Percentiles rank a stretch among this genome's conserved stretches.
Conservation (phyloP, 805 yeast species). For the Candida schatavii region DNA sequence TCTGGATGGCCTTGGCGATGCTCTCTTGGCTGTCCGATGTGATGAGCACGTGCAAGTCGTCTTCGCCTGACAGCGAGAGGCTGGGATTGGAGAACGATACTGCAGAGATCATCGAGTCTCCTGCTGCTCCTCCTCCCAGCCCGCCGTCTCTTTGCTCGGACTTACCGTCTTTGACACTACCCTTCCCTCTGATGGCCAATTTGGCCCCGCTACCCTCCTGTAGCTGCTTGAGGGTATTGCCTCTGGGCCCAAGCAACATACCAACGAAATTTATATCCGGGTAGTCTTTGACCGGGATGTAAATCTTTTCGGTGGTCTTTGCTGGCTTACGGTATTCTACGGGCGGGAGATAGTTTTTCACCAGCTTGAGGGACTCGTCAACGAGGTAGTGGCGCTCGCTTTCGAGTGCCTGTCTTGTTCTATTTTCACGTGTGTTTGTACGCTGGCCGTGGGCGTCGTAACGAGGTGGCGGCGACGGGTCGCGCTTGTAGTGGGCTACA, state of each 20-base stretch:
- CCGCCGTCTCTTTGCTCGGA: slow-evolving; percentile 32
- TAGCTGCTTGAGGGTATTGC: slow-evolving; percentile 76
- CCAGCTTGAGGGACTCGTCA: slow-evolving; percentile 65
- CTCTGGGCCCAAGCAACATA: slow-evolving; percentile 89
- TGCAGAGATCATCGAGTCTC: slow-evolving; percentile 13
- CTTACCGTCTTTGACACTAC: slow-evolving; percentile 92
- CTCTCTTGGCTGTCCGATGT: slow-evolving; percentile 80
- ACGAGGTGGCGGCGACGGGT: slow-evolving; percentile 90
- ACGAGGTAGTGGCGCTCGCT: slow-evolving; percentile 78
- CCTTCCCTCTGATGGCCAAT: slow-evolving; percentile 90
- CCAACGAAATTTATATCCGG: slow-evolving; percentile 95
- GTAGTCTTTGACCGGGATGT: slow-evolving; percentile 78
- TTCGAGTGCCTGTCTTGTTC: slow-evolving; percentile 62
- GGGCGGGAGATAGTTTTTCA: slow-evolving; percentile 82
- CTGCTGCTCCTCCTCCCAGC: slow-evolving; percentile 32
- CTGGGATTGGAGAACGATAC: slow-evolving; percentile 20
- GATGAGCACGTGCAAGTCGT: slow-evolving; percentile 84
- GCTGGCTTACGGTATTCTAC: slow-evolving; percentile 67
- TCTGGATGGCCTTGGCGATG: slow-evolving; percentile 68
- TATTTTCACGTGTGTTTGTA: slow-evolving; percentile 74
- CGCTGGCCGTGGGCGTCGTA: slow-evolving; percentile 84
- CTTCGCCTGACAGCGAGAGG: slow-evolving; percentile 31
- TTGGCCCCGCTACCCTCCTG: slow-evolving; percentile 86
- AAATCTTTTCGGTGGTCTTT: slow-evolving; percentile 75
- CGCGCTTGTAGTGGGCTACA: slow-evolving; percentile 37